Evolutionary conservation across 164 flowering plant genomes (phyloP).

Genomic region (Liquidambar formosana): DNA sequence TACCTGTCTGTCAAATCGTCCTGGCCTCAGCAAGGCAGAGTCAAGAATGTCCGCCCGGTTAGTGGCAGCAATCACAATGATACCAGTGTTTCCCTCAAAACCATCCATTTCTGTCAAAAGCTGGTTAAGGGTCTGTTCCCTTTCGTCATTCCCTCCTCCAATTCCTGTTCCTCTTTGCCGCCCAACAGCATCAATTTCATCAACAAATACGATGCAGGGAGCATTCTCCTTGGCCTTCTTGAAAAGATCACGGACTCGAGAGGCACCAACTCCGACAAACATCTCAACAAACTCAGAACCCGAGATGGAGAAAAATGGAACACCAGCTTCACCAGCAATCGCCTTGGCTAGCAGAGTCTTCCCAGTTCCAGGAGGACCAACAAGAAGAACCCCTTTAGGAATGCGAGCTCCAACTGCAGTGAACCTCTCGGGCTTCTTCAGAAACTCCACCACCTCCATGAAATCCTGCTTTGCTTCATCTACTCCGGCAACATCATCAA

Average conservation of each 20-base stretch:
- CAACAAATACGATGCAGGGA: conserved; percentile 93
- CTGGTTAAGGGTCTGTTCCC: conserved; percentile 92
- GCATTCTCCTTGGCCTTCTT: conserved; percentile 96
- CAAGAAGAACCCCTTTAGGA: conserved; percentile 91
- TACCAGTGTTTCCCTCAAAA: conserved; percentile 87
- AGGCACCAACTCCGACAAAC: conserved; percentile 98
- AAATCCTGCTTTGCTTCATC: conserved; percentile 96
- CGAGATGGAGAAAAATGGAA: conserved; percentile 89
- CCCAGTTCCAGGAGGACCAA: conserved; percentile 96
- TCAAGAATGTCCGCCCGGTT: conserved; percentile 90
- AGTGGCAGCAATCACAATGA: conserved; percentile 91
- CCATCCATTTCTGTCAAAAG: conserved; percentile 98
- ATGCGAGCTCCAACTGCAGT: conserved; percentile 92
- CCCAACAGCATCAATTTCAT: conserved; percentile 98
- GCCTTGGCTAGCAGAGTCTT: conserved; percentile 90
- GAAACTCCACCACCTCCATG: conserved; percentile 90
- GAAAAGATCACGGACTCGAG: conserved; percentile 92
- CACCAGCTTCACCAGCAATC: conserved; percentile 96
- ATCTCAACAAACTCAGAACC: conserved; percentile 95
- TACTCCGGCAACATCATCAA: conserved; percentile 96
- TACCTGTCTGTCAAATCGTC: conserved; percentile 93
- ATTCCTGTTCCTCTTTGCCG: conserved; percentile 89
- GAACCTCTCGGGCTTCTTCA: conserved; percentile 91
- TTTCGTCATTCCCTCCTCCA: conserved; percentile 95
- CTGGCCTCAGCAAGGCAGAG: conserved; percentile 85